A percentile compares a stretch with the other conserved stretches of the same genome.
phyloP scores from a whole-genome alignment of 371 early-diverging fungal genomes.

The Mucor racemosus region DNA sequence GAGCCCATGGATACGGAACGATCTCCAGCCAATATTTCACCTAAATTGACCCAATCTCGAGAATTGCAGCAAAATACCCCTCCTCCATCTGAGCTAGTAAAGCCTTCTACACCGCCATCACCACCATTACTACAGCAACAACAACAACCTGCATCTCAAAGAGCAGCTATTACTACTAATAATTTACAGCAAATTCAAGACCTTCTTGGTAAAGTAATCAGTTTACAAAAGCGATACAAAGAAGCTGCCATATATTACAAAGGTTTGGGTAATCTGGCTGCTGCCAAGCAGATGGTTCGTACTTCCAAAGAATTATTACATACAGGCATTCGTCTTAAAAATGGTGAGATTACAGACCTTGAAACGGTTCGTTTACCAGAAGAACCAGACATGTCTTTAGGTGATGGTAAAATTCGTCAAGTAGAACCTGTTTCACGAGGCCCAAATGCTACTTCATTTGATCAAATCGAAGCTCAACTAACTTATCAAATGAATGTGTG shows the following conservation, averaged over 20 bases:
- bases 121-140: background rate
- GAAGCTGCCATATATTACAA: conserved; percentile 66
- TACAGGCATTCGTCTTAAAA: conserved; percentile 39
- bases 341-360: conserved; percentile 35
- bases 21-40: background rate
- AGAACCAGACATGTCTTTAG: conserved; percentile 45
- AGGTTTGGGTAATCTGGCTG: conserved; percentile 48
- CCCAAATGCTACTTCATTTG: conserved; percentile 34
- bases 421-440: conserved; percentile 17
- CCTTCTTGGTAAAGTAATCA: conserved; percentile 36
- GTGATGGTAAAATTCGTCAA: conserved; percentile 45
- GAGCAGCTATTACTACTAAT: conserved; percentile 1
- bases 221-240: conserved; percentile 65
- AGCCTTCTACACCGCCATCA: background rate
- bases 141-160: background rate
- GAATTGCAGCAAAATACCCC: background rate
- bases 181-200: conserved; percentile 15
- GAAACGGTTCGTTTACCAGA: conserved; percentile 14
- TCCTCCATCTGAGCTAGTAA: background rate
- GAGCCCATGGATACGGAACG: background rate
- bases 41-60: background rate
- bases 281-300: conserved; percentile 63
- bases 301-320: conserved; percentile 50
- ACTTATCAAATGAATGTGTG: conserved; percentile 68
- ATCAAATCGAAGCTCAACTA: conserved; percentile 59